phyloP scores from a whole-genome alignment of 73 alveolate genomes.

The Symbiodinium natans region DNA sequence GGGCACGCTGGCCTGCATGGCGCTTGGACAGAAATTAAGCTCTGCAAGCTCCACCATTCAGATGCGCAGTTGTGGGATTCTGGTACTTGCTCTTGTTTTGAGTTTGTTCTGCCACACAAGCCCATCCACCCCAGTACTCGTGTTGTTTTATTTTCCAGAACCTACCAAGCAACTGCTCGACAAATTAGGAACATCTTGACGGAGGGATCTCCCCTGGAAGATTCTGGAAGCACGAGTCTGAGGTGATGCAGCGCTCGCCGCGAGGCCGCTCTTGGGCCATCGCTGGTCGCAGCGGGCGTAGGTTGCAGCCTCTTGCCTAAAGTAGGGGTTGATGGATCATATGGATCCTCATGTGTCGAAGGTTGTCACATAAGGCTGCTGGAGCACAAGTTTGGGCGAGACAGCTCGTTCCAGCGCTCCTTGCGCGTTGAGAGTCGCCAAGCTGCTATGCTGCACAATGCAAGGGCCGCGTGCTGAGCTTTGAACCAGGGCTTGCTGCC shows the following conservation, averaged over 20 bases:
- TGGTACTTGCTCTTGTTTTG: too few species aligned
- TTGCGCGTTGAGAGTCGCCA: slow-evolving; percentile 31
- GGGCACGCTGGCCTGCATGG: slow-evolving; percentile 87
- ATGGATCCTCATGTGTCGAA: too few species aligned
- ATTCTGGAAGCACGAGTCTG: too few species aligned
- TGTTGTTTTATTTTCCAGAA: too few species aligned
- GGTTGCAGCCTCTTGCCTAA: slow-evolving; percentile 19
- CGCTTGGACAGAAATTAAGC: neutral
- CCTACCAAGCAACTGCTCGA: too few species aligned
- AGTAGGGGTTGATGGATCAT: too few species aligned
- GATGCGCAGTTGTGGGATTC: too few species aligned
- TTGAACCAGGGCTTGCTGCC: neutral
- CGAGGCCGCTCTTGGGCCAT: slow-evolving; percentile 50
- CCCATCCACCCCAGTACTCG: too few species aligned
- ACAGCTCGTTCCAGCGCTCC: slow-evolving; percentile 7
- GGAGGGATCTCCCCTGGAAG: too few species aligned
- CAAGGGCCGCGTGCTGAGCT: neutral
- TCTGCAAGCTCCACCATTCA: too few species aligned
- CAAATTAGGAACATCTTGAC: too few species aligned
- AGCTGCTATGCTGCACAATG: neutral
- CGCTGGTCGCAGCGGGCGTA: slow-evolving; percentile 75
- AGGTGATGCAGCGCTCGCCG: neutral
- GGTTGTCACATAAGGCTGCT: slow-evolving; percentile 34
- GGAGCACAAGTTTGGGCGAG: slow-evolving; percentile 58
- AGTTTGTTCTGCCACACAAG: too few species aligned